Percentiles rank a stretch among this genome's conserved stretches.
These are phyloP conservation scores for Penicillium concentricum DNA, from an alignment of 2,329 filamentous ascomycete species.

Conservation along the genomic window DNA sequence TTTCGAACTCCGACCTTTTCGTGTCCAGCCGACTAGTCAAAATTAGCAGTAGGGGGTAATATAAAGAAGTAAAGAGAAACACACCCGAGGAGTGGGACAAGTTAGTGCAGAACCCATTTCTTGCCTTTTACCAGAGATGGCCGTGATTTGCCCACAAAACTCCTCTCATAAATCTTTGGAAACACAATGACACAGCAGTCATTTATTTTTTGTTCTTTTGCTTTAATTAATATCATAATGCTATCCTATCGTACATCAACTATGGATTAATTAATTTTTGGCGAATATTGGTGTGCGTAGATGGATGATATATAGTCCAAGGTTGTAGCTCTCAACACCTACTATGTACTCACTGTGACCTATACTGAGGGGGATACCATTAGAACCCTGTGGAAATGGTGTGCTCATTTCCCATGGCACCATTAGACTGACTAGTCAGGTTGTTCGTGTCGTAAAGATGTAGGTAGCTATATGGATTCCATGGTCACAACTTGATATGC, in stretches of 20 bases:
- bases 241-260: neutral
- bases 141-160: slow-evolving; percentile 64
- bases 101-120: slow-evolving; percentile 70
- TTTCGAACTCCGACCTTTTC: slow-evolving; percentile 23
- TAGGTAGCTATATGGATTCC: no score
- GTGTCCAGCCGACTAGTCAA: fast-evolving
- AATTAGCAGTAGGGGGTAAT: neutral
- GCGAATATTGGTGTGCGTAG: neutral
- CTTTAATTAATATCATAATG: slow-evolving; percentile 21
- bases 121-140: slow-evolving; percentile 81
- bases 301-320: neutral
- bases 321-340: neutral
- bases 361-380: no score
- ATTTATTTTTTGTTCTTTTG: slow-evolving; percentile 38
- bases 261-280: slow-evolving; percentile 1
- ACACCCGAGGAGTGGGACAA: slow-evolving; percentile 64
- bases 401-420: no score
- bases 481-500: no score
- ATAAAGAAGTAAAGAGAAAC: neutral
- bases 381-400: no score
- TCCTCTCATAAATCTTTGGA: slow-evolving; percentile 62
- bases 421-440: no score
- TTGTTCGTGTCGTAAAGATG: no score
- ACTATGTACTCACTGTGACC: no score
- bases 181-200: slow-evolving; percentile 45